These are phyloP conservation scores for Cryphonectria nitschkei DNA, from an alignment of 2,329 filamentous ascomycete genomes.

Conservation along the genomic window DNA sequence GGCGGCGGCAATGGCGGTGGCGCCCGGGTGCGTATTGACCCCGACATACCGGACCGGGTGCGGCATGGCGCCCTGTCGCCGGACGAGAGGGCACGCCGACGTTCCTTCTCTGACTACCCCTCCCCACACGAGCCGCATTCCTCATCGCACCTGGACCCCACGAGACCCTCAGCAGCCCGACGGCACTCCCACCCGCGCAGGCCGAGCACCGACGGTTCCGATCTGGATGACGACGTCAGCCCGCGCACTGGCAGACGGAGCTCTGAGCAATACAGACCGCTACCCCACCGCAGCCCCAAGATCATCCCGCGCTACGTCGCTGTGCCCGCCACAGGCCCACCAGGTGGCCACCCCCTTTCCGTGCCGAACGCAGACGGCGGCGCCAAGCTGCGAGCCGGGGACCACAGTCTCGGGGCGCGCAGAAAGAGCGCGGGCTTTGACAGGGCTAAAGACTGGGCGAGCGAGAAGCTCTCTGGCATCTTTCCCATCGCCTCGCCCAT, in stretches of 20 bases:
- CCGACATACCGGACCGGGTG: constrained; percentile 34
- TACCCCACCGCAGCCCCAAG: constrained; percentile 22
- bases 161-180: constrained; percentile 40
- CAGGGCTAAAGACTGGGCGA: constrained; percentile 24
- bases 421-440: constrained; percentile 21
- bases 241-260: constrained; percentile 32
- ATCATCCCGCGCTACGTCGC: constrained; percentile 31
- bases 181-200: constrained; percentile 56
- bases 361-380: constrained; percentile 20
- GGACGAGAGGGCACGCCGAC: constrained; percentile 48
- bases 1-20: neutral
- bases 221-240: constrained; percentile 36
- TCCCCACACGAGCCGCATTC: constrained; percentile 40
- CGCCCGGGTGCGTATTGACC: constrained; percentile 23
- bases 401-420: constrained; percentile 8
- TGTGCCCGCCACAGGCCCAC: constrained; percentile 31
- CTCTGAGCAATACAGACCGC: constrained; percentile 16
- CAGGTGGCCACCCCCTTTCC: neutral
- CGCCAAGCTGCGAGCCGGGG: constrained; percentile 32
- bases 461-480: constrained; percentile 49
- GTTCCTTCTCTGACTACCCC: constrained; percentile 57
- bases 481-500: constrained; percentile 42
- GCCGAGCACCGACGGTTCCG: constrained; percentile 48
- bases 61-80: constrained; percentile 43
- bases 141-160: constrained; percentile 41